These are phyloP conservation scores for Neofusicoccum parvum DNA, from an alignment of 2,329 filamentous ascomycete species.

Conservation along the genomic window DNA sequence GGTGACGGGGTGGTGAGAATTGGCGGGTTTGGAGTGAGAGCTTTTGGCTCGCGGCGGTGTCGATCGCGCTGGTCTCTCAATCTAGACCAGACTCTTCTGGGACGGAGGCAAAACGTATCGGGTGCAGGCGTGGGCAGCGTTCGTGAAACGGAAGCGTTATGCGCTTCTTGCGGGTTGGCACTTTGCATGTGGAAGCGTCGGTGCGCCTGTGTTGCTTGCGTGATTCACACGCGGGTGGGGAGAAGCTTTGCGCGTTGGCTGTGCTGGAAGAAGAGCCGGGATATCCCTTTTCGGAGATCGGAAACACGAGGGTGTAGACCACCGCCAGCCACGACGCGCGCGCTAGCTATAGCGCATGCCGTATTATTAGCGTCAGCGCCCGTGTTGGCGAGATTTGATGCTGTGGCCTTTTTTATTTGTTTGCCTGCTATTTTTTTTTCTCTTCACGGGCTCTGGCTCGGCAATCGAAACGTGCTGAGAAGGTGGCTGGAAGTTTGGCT, in stretches of 20 bases:
- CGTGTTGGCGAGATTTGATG: not conserved
- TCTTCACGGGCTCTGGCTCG: not conserved
- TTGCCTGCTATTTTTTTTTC: not conserved
- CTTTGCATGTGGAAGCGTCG: not conserved
- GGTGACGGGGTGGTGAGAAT: not conserved
- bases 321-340: not conserved
- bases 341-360: conserved; percentile 2
- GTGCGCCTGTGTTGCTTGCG: not conserved
- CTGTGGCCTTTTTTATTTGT: not conserved
- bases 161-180: not conserved
- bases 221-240: not conserved
- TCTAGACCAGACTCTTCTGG: not conserved
- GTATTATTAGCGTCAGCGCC: not conserved
- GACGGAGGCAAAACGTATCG: not conserved
- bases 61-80: not conserved
- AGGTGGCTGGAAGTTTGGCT: not conserved
- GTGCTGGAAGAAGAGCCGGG: not conserved
- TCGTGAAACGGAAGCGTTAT: not conserved
- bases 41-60: too few relatives aligned
- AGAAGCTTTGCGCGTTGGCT: not conserved
- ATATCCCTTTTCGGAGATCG: conserved; percentile 1
- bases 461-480: not conserved
- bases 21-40: too few relatives aligned
- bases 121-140: too few relatives aligned
- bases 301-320: not conserved